These are phyloP conservation scores for Actinomucor elegans DNA, from an alignment of 371 early-diverging fungal species.

Conservation along the genomic window DNA sequence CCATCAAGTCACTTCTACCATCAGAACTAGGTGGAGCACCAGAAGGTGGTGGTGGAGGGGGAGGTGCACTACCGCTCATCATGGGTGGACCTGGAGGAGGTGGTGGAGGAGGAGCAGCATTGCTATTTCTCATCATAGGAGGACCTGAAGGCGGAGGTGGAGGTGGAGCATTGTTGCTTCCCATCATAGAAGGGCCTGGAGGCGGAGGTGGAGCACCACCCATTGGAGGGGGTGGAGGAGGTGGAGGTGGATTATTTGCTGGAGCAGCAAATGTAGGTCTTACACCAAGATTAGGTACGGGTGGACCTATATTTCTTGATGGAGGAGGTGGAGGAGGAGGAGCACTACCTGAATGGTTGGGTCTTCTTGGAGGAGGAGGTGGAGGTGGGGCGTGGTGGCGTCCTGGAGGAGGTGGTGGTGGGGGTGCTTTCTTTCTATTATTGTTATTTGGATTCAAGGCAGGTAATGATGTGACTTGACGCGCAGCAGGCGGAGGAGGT, in stretches of 20 bases:
- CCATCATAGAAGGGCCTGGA: constrained; percentile 7
- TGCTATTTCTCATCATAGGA: constrained; percentile 4
- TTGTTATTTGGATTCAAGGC: too few relatives aligned
- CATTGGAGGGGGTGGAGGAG: constrained; percentile 6
- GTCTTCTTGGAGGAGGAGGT: constrained; percentile 21
- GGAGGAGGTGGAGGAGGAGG: constrained; percentile 15
- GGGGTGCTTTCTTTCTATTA: constrained; percentile 26
- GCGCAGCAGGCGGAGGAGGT: constrained; percentile 26
- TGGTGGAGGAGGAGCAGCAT: constrained; percentile 19
- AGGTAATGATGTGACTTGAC: constrained; percentile 5
- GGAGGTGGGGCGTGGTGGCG: constrained; percentile 15
- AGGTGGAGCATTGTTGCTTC: neutral
- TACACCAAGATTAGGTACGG: constrained; percentile 1
- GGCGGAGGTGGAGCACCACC: constrained; percentile 14
- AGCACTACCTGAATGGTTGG: neutral
- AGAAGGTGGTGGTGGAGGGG: constrained; percentile 17
- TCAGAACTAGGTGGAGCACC: constrained; percentile 1
- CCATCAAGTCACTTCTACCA: constrained; percentile 35
- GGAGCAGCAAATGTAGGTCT: constrained; percentile 10
- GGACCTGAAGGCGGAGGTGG: constrained; percentile 27
- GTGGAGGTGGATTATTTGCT: too few relatives aligned
- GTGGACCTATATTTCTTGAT: constrained; percentile 8
- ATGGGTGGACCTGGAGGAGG: constrained; percentile 13
- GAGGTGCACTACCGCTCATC: neutral
- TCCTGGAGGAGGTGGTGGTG: constrained; percentile 29